Conservation (phyloP, 352 stramenopile species). For the Globisporangium emineosum region DNA sequence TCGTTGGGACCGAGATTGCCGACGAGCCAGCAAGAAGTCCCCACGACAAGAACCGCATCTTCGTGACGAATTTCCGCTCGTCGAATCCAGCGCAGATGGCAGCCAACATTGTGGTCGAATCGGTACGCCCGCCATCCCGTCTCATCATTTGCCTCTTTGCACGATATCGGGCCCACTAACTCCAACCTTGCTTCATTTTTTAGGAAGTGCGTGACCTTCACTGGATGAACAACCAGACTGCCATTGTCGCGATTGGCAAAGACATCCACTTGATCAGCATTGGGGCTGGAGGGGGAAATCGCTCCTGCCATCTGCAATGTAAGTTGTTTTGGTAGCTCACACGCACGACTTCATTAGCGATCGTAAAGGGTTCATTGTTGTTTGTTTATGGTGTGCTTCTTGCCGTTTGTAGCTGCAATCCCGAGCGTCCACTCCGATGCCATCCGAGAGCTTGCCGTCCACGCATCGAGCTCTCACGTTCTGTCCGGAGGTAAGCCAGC, state of each 20-base stretch:
- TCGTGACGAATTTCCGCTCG: slow-evolving; percentile 48
- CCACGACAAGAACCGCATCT: slow-evolving; percentile 50
- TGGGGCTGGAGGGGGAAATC: slow-evolving; percentile 16
- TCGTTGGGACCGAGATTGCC: slow-evolving; percentile 61
- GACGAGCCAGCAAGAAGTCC: slow-evolving; percentile 1
- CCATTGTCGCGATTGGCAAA: slow-evolving; percentile 61
- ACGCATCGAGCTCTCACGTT: slow-evolving; percentile 22
- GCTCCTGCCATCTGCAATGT: slow-evolving; percentile 37
- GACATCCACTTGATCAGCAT: slow-evolving; percentile 67
- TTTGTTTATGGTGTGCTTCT: background rate
- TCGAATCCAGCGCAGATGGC: slow-evolving; percentile 20
- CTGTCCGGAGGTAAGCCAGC: slow-evolving; percentile 38
- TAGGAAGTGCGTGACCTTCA: slow-evolving; percentile 75
- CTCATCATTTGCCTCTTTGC: background rate
- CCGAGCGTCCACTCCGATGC: slow-evolving; percentile 59
- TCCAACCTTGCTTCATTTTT: background rate
- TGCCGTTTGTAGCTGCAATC: slow-evolving; percentile 35
- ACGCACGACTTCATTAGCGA: no score
- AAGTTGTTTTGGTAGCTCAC: background rate
- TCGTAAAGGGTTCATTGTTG: background rate
- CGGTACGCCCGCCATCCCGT: slow-evolving; percentile 24
- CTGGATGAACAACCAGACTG: slow-evolving; percentile 46
- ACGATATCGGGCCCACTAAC: background rate
- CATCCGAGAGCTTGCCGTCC: slow-evolving; percentile 71
- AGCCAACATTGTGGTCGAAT: slow-evolving; percentile 33